phyloP scores from a whole-genome alignment of 2,329 filamentous ascomycete species.

The Apiospora malaysiana region DNA sequence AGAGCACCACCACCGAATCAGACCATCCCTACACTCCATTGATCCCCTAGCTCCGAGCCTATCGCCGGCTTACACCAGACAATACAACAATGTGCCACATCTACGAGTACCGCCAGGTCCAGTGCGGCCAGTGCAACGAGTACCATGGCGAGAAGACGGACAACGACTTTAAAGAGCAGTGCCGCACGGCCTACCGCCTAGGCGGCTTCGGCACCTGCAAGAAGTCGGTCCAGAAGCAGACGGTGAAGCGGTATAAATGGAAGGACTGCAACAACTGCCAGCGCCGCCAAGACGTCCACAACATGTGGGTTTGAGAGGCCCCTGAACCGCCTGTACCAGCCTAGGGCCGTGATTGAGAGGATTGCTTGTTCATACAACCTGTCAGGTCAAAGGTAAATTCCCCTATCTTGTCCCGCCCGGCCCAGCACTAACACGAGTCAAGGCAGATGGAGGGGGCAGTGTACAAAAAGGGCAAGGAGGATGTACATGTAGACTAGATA shows the following conservation, averaged over 20 bases:
- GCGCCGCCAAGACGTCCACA: constrained; percentile 7
- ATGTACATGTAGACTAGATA: neutral
- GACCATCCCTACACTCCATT: neutral
- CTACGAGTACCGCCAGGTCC: constrained; percentile 21
- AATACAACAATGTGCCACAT: constrained; percentile 19
- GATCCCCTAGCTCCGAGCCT: neutral
- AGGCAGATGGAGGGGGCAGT: too few species aligned
- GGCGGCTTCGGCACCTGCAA: constrained; percentile 20
- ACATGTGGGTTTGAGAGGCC: constrained; percentile 14
- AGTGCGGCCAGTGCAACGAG: constrained; percentile 22
- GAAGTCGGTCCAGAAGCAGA: neutral
- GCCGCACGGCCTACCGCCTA: neutral
- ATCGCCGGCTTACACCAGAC: neutral
- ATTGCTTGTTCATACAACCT: neutral
- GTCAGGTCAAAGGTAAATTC: neutral
- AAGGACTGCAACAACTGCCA: constrained; percentile 20
- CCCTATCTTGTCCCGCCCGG: too few species aligned
- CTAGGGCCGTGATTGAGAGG: too few species aligned
- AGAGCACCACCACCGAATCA: neutral
- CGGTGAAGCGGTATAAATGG: constrained; percentile 9
- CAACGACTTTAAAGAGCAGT: constrained; percentile 18
- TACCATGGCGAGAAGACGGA: constrained; percentile 16
- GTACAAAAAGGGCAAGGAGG: neutral
- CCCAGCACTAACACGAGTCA: neutral
- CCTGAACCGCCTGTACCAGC: neutral